These are phyloP conservation scores for Quercus glauca DNA, from an alignment of 306 rosid genomes.

Conservation along the genomic window DNA sequence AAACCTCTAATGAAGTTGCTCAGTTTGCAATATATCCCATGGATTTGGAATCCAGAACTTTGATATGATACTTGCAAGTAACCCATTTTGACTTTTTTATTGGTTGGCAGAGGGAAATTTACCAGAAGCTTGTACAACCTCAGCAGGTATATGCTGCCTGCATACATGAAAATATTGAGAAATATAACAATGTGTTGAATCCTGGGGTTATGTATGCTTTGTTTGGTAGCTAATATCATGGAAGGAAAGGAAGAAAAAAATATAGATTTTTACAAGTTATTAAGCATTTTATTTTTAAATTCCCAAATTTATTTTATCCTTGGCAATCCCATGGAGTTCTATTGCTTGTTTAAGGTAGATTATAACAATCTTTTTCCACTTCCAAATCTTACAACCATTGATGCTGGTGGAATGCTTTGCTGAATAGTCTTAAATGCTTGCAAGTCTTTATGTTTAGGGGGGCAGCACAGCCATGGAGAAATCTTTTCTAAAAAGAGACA, in stretches of 20 bases:
- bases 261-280: neutral
- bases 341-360: neutral
- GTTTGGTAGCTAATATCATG: conserved; percentile 3
- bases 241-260: conserved; percentile 12
- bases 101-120: conserved; percentile 10
- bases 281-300: neutral
- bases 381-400: neutral
- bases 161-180: conserved; percentile 22
- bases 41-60: neutral
- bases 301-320: neutral
- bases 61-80: neutral
- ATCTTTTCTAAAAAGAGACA: conserved; percentile 62
- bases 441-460: conserved; percentile 37
- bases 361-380: neutral
- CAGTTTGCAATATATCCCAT: neutral
- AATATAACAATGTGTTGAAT: conserved; percentile 22
- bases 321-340: neutral
- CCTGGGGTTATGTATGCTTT: conserved; percentile 24
- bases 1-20: neutral
- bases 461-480: conserved; percentile 29
- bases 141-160: conserved; percentile 31
- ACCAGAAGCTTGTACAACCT: neutral
- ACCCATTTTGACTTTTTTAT: conserved; percentile 5
- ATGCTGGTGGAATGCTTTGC: neutral
- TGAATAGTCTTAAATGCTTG: neutral